Percentiles rank a stretch among this genome's conserved stretches.
Evolutionary conservation across 768 basidiomycete genomes (phyloP).

Genomic region (Paxillus involutus): DNA sequence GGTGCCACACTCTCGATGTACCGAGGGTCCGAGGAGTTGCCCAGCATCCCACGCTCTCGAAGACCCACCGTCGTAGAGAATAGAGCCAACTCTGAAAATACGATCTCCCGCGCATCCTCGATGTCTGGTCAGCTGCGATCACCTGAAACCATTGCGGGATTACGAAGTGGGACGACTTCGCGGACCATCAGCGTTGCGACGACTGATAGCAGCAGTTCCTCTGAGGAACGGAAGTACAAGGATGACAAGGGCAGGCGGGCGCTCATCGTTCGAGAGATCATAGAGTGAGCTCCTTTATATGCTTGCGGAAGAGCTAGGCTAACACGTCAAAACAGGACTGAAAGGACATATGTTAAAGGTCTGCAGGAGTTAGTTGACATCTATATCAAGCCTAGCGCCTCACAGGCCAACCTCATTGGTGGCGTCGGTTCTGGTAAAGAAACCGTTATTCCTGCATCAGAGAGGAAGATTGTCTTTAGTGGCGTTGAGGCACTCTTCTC

Average conservation of each 20-base stretch:
- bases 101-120: slow-evolving; percentile 50
- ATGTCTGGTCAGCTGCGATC: slow-evolving; percentile 63
- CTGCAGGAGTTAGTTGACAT: slow-evolving; percentile 92
- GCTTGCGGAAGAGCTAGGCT: slow-evolving; percentile 2
- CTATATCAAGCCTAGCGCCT: slow-evolving; percentile 84
- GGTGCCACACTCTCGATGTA: slow-evolving; percentile 57
- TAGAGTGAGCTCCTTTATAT: slow-evolving; percentile 58
- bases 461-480: slow-evolving; percentile 90
- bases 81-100: slow-evolving; percentile 39
- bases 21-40: slow-evolving; percentile 47
- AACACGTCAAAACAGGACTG: slow-evolving; percentile 60
- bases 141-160: slow-evolving; percentile 57
- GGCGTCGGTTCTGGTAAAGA: slow-evolving; percentile 76
- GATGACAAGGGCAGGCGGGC: slow-evolving; percentile 86
- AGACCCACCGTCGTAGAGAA: slow-evolving; percentile 68
- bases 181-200: slow-evolving; percentile 73
- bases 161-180: slow-evolving; percentile 58
- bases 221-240: slow-evolving; percentile 86
- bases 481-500: slow-evolving; percentile 87
- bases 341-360: slow-evolving; percentile 93
- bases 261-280: slow-evolving; percentile 86
- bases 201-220: slow-evolving; percentile 70
- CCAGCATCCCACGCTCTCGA: slow-evolving; percentile 46
- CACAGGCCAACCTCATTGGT: slow-evolving; percentile 66
- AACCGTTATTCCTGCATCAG: slow-evolving; percentile 78